phyloP scores from a whole-genome alignment of 228 moss, liverwort and hornwort genomes.

The Sphagnum fallax region DNA sequence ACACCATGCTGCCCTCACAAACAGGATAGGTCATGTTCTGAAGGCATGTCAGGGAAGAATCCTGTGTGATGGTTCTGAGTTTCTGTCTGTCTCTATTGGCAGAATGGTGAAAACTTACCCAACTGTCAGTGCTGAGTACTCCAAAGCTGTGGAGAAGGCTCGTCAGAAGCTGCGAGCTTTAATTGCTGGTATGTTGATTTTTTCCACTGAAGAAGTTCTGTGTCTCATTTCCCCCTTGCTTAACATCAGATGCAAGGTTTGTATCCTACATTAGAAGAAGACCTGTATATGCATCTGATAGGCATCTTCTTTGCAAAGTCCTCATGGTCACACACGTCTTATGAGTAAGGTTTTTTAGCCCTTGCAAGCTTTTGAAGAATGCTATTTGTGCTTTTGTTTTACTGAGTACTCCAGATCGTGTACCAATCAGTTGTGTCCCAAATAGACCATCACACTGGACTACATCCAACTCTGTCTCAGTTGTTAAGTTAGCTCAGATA shows the following conservation, averaged over 20 bases:
- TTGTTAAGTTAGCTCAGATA: no score
- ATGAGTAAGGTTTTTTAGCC: no score
- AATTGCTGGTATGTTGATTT: conserved; percentile 24
- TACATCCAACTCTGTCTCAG: no score
- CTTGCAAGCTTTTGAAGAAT: background rate
- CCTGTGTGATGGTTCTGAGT: background rate
- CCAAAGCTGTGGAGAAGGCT: conserved; percentile 26
- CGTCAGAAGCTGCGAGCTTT: conserved; percentile 29
- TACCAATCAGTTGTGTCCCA: no score
- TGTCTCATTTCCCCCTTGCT: no score
- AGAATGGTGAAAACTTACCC: conserved; percentile 24
- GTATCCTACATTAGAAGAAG: no score
- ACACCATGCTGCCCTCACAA: background rate
- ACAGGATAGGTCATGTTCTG: background rate
- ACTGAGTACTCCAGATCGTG: background rate
- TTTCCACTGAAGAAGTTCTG: no score
- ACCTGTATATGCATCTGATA: no score
- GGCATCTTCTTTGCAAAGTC: no score
- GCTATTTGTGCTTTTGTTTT: background rate
- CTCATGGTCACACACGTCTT: background rate
- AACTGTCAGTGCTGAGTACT: conserved; percentile 40
- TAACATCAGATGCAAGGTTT: no score
- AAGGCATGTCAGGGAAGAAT: background rate
- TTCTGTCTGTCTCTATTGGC: background rate
- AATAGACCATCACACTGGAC: no score